Percentiles rank a stretch among this genome's conserved stretches.
These are phyloP conservation scores for Beta macrorhiza DNA, from an alignment of 179 eudicot species.

Conservation along the genomic window DNA sequence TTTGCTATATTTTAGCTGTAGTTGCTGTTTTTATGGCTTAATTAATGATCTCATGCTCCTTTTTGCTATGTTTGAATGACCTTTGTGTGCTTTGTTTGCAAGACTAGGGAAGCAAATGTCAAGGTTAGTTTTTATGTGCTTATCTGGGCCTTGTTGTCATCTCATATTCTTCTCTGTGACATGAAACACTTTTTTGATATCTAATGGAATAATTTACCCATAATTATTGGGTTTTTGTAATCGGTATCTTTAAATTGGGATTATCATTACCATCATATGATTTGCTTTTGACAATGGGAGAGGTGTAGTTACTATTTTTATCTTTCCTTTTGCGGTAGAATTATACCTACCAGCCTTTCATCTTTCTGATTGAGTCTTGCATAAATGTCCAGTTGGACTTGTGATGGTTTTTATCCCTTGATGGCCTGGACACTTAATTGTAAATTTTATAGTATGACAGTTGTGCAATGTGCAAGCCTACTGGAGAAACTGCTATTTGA, in stretches of 20 bases:
- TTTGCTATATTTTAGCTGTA: no score
- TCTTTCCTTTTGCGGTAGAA: no score
- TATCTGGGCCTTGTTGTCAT: not conserved
- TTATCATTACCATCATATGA: not conserved
- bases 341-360: no score
- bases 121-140: not conserved
- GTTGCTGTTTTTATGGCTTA: no score
- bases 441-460: not conserved
- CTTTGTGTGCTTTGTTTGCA: no score
- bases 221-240: not conserved
- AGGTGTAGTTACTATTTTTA: not conserved
- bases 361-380: not conserved
- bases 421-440: not conserved
- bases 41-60: no score
- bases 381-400: not conserved
- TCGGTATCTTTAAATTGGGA: not conserved
- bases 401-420: not conserved
- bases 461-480: not conserved
- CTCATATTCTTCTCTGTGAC: not conserved
- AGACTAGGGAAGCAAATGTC: no score
- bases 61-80: no score
- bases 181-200: not conserved
- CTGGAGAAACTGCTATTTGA: no score
- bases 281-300: not conserved
- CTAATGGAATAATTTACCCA: not conserved